Conservation (phyloP, 2,329 filamentous ascomycete genomes). For the Sarocladium brachiariae region DNA sequence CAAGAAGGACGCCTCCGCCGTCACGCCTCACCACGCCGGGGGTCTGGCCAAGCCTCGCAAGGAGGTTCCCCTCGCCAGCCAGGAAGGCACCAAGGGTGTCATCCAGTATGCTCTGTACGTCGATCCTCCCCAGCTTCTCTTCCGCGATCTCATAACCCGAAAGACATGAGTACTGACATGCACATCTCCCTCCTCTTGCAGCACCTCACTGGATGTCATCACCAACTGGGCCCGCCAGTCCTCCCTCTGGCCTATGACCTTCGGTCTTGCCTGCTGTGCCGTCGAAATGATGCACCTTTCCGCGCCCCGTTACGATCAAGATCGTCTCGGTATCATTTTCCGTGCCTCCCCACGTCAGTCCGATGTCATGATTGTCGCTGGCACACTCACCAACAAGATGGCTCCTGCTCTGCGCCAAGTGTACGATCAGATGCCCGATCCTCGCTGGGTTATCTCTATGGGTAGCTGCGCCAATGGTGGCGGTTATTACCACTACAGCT, state of each 20-base stretch:
- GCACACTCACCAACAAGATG: slow-evolving; percentile 95
- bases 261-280: slow-evolving; percentile 82
- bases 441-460: slow-evolving; percentile 80
- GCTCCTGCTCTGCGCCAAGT: slow-evolving; percentile 82
- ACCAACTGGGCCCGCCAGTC: slow-evolving; percentile 80
- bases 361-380: slow-evolving; percentile 90
- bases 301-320: slow-evolving; percentile 82
- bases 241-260: slow-evolving; percentile 84
- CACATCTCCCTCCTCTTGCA: slow-evolving; percentile 24
- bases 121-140: background rate
- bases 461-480: slow-evolving; percentile 79
- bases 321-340: slow-evolving; percentile 85
- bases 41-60: slow-evolving; percentile 51
- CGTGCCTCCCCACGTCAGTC: slow-evolving; percentile 80
- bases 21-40: slow-evolving; percentile 47
- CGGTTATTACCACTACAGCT: slow-evolving; percentile 83
- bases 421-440: slow-evolving; percentile 94
- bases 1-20: slow-evolving; percentile 50
- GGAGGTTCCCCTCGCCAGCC: slow-evolving; percentile 70
- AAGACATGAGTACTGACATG: slow-evolving; percentile 9
- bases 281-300: slow-evolving; percentile 92
- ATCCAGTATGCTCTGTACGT: slow-evolving; percentile 84
- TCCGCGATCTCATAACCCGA: background rate
- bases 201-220: slow-evolving; percentile 71
- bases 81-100: slow-evolving; percentile 72